These are phyloP conservation scores for Casuarina cunninghamiana DNA, from an alignment of 306 rosid species.

Conservation along the genomic window DNA sequence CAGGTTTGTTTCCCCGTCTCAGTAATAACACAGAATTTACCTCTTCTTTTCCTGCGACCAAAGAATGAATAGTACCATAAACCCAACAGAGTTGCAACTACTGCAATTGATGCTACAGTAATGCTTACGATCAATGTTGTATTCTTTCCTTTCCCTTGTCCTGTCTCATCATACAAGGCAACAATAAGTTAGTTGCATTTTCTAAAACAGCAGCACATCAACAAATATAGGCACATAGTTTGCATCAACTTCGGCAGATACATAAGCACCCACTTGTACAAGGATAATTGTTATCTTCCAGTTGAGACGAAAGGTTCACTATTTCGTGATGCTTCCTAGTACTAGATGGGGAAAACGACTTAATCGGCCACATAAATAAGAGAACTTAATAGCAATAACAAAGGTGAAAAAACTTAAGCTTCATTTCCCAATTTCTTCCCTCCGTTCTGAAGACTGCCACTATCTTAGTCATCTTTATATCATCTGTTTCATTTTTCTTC, in stretches of 20 bases:
- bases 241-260: not conserved
- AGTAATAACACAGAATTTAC: not conserved
- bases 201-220: not conserved
- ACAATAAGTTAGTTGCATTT: not conserved
- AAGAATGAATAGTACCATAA: slow-evolving; percentile 6
- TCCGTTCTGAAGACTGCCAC: no score
- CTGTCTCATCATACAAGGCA: not conserved
- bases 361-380: not conserved
- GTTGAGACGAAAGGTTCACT: not conserved
- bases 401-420: not conserved
- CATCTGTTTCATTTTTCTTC: no score
- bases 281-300: not conserved
- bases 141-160: slow-evolving; percentile 4
- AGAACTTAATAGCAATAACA: not conserved
- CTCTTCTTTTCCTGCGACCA: slow-evolving; percentile 6
- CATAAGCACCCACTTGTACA: not conserved
- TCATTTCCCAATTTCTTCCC: no score
- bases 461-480: no score
- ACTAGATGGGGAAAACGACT: not conserved
- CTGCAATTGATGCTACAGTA: slow-evolving; percentile 15
- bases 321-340: not conserved
- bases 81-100: slow-evolving; percentile 12
- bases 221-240: not conserved
- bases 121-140: slow-evolving; percentile 13
- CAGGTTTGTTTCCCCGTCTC: no score